Conservation (phyloP, 2,329 filamentous ascomycete genomes). For the Aspergillus udagawae region DNA sequence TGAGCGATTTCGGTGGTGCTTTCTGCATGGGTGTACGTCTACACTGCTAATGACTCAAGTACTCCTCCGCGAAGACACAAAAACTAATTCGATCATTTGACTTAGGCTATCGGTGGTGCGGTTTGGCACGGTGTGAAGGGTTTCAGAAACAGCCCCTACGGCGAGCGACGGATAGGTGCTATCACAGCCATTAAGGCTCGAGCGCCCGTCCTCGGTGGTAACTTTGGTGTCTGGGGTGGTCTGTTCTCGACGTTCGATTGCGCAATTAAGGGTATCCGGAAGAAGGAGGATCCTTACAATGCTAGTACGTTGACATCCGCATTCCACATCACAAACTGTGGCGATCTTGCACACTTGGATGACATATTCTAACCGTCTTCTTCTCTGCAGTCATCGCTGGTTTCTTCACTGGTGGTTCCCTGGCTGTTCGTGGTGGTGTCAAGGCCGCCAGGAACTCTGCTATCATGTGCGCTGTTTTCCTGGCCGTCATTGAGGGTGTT, state of each 20-base stretch:
- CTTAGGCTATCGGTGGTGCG: slow-evolving; percentile 68
- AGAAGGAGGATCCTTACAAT: slow-evolving; percentile 98
- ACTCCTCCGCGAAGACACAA: neutral
- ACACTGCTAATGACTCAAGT: neutral
- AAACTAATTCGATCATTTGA: slow-evolving; percentile 20
- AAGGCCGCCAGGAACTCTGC: slow-evolving; percentile 92
- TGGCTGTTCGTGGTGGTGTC: slow-evolving; percentile 87
- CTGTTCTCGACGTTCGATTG: slow-evolving; percentile 96
- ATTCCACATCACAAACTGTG: neutral
- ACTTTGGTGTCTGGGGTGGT: slow-evolving; percentile 97
- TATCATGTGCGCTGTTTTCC: slow-evolving; percentile 89
- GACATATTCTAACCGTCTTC: neutral
- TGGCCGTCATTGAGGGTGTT: slow-evolving; percentile 95
- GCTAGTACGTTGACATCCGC: slow-evolving; percentile 56
- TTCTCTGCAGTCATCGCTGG: slow-evolving; percentile 68
- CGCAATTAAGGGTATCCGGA: slow-evolving; percentile 85
- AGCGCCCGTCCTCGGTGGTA: slow-evolving; percentile 91
- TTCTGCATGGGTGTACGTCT: slow-evolving; percentile 88
- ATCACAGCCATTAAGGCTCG: slow-evolving; percentile 97
- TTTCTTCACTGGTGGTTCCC: slow-evolving; percentile 89
- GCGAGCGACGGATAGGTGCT: slow-evolving; percentile 91
- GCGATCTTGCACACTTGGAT: no score
- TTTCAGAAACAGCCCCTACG: slow-evolving; percentile 82
- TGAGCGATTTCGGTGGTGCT: slow-evolving; percentile 96
- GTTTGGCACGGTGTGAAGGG: slow-evolving; percentile 98